Percentiles rank a stretch among this genome's conserved stretches.
phyloP scores from a whole-genome alignment of 2,329 filamentous ascomycete species.

The Sporothrix euskadiensis region DNA sequence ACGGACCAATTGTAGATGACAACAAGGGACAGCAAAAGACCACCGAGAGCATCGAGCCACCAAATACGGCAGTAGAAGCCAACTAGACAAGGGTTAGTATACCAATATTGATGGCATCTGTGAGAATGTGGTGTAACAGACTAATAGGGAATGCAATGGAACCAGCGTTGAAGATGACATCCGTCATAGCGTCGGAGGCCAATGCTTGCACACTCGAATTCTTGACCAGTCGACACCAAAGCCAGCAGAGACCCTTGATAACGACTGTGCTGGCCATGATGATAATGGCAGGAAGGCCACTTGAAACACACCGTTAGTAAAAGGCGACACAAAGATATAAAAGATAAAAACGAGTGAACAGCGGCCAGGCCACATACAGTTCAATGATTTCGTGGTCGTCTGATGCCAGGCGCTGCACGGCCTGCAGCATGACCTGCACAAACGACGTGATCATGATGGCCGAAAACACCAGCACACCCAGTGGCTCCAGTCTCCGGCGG shows the following conservation, averaged over 20 bases:
- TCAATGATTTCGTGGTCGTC: conserved; percentile 68
- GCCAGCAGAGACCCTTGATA: conserved; percentile 79
- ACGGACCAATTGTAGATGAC: conserved; percentile 79
- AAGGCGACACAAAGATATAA: background rate
- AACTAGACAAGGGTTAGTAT: conserved; percentile 42
- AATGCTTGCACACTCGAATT: conserved; percentile 85
- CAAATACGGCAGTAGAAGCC: conserved; percentile 75
- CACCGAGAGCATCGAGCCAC: conserved; percentile 82
- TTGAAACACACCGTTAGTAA: conserved; percentile 29
- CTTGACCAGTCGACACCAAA: conserved; percentile 83
- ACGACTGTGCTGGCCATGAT: conserved; percentile 83
- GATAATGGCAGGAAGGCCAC: conserved; percentile 65
- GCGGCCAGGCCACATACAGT: conserved; percentile 44
- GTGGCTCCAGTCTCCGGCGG: conserved; percentile 70
- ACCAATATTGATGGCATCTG: background rate
- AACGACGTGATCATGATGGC: conserved; percentile 87
- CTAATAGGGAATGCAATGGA: conserved; percentile 81
- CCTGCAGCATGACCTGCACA: conserved; percentile 73
- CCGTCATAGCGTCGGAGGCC: conserved; percentile 40
- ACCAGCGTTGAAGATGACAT: conserved; percentile 88
- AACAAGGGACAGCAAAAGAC: conserved; percentile 72
- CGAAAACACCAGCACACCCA: conserved; percentile 79
- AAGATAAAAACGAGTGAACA: background rate
- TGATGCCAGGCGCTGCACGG: conserved; percentile 62
- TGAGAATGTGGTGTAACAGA: conserved; percentile 39